Conservation (phyloP, 805 yeast species). For the Spathaspora passalidarum region DNA sequence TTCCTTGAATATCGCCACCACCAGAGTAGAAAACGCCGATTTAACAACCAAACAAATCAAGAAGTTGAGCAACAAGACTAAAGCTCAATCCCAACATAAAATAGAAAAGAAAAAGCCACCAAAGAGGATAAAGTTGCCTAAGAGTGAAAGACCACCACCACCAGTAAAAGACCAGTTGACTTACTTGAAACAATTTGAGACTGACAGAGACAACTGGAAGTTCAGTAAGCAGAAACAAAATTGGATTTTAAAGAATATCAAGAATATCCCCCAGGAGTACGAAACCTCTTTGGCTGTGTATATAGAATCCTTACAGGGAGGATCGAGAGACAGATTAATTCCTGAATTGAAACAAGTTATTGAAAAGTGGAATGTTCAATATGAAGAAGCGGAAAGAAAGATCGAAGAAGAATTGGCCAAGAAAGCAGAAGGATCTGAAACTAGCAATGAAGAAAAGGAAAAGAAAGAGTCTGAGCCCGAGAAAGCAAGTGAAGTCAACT, state of each 20-base stretch:
- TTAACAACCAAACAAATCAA: constrained; percentile 43
- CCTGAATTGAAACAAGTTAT: constrained; percentile 47
- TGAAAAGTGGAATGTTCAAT: constrained; percentile 54
- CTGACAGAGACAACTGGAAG: constrained; percentile 67
- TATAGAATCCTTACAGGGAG: constrained; percentile 65
- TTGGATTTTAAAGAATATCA: constrained; percentile 71
- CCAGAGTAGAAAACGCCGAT: constrained; percentile 39
- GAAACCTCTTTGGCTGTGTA: constrained; percentile 50
- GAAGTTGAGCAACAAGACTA: constrained; percentile 31
- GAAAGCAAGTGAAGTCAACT: constrained; percentile 28
- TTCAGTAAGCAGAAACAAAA: constrained; percentile 85
- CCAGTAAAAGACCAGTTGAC: constrained; percentile 75
- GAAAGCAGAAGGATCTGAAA: constrained; percentile 12
- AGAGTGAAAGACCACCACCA: constrained; percentile 62
- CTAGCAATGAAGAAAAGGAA: constrained; percentile 17
- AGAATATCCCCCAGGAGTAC: constrained; percentile 50
- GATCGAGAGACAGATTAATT: constrained; percentile 56
- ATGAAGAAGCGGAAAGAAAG: constrained; percentile 38
- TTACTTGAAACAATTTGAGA: constrained; percentile 56
- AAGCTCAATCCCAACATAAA: constrained; percentile 19
- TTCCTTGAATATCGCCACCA: constrained; percentile 42
- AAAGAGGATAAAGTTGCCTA: constrained; percentile 68
- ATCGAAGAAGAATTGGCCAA: constrained; percentile 31
- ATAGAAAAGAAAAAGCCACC: constrained; percentile 51
- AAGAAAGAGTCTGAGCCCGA: constrained; percentile 11